A percentile compares a stretch with the other conserved stretches of the same genome.
Conservation (phyloP, 192 early-diverging fungal species). For the Coemansia sp. region DNA sequence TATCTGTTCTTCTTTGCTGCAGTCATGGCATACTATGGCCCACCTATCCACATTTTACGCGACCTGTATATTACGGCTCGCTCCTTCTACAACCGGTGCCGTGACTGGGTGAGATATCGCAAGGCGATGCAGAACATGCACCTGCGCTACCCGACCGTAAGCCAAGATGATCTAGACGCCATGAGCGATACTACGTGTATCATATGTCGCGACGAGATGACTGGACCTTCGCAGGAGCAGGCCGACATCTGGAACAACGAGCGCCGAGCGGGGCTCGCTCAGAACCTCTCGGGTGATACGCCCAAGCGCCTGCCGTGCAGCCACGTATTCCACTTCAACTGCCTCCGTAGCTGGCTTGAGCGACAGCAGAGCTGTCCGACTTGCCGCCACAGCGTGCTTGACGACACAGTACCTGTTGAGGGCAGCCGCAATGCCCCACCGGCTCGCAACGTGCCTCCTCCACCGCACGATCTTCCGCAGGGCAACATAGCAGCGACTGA, state of each 20-base stretch:
- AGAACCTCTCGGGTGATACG: conserved; percentile 58
- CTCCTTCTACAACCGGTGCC: conserved; percentile 88
- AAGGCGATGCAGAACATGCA: conserved; percentile 98
- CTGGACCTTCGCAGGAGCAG: conserved; percentile 33
- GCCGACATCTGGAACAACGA: conserved; percentile 33
- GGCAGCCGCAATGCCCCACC: background rate
- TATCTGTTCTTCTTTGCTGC: conserved; percentile 90
- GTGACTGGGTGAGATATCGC: conserved; percentile 88
- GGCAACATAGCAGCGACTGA: background rate
- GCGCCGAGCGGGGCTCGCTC: conserved; percentile 22
- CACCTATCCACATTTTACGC: conserved; percentile 94
- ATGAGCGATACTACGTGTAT: conserved; percentile 88
- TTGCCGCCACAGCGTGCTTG: conserved; percentile 59
- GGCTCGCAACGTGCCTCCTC: background rate
- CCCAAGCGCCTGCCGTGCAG: conserved; percentile 96
- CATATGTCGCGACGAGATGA: conserved; percentile 98
- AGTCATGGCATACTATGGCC: conserved; percentile 79
- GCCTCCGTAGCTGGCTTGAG: conserved; percentile 96
- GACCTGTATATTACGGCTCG: conserved; percentile 94
- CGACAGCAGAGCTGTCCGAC: conserved; percentile 98
- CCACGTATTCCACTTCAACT: conserved; percentile 98
- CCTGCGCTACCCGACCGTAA: conserved; percentile 91
- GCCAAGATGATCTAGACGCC: conserved; percentile 72
- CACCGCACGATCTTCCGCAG: background rate
- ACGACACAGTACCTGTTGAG: background rate